These are phyloP conservation scores for Ananas comosus DNA, from an alignment of 176 grass and related monocot genomes.

Conservation along the genomic window DNA sequence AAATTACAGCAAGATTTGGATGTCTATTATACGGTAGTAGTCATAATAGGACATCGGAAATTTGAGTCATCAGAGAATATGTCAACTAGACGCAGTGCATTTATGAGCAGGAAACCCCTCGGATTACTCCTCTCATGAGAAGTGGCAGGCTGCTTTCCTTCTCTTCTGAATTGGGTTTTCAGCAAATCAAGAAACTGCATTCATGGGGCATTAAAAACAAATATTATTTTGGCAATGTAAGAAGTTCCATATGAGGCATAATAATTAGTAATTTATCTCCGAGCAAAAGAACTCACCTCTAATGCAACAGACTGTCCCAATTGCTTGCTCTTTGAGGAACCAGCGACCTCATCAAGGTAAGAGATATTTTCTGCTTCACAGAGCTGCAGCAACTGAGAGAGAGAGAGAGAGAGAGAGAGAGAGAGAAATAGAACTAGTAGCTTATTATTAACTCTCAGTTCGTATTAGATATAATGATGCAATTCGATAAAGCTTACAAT, in stretches of 20 bases:
- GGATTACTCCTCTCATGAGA: constrained; percentile 35
- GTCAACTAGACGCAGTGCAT: constrained; percentile 71
- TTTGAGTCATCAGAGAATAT: constrained; percentile 99
- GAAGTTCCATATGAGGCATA: not conserved
- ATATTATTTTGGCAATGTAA: constrained; percentile 11
- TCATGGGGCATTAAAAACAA: constrained; percentile 19
- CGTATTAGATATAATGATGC: constrained; percentile 8
- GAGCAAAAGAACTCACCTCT: constrained; percentile 45
- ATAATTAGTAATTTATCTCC: not conserved
- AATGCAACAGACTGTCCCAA: constrained; percentile 75
- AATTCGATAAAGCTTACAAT: constrained; percentile 48
- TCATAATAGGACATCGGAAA: constrained; percentile 85
- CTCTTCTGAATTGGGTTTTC: constrained; percentile 66
- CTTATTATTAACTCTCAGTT: constrained; percentile 5
- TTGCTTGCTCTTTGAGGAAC: constrained; percentile 58
- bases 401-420: constrained; percentile 24
- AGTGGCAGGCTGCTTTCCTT: constrained; percentile 20
- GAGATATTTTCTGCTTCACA: constrained; percentile 96
- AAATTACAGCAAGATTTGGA: constrained; percentile 7
- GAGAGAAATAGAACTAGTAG: constrained; percentile 17
- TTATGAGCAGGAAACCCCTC: constrained; percentile 81
- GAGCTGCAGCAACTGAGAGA: constrained; percentile 68
- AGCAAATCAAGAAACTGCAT: constrained; percentile 85
- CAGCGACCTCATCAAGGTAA: constrained; percentile 95
- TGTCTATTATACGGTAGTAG: constrained; percentile 51